Percentiles rank a stretch among this genome's conserved stretches.
Evolutionary conservation across 2,329 filamentous ascomycete genomes (phyloP).

Genomic region (Acarospora socialis): DNA sequence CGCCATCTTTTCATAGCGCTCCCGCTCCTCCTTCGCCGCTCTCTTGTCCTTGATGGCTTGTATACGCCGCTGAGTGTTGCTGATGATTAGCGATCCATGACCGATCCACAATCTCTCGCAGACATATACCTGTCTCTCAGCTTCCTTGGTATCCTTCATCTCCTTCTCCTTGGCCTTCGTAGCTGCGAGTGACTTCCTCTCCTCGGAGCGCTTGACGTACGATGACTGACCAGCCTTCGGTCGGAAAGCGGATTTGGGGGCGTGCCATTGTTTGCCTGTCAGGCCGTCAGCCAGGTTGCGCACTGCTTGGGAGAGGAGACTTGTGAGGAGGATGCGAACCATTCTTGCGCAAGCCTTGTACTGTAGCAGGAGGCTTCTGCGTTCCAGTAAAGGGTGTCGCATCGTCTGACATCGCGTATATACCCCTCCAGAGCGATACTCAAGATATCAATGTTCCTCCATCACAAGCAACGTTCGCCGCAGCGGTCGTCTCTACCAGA

Average conservation of each 20-base stretch:
- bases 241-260: slow-evolving; percentile 69
- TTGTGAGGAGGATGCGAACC: slow-evolving; percentile 4
- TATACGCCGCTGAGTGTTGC: slow-evolving; percentile 47
- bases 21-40: slow-evolving; percentile 81
- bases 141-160: slow-evolving; percentile 89
- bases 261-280: slow-evolving; percentile 89
- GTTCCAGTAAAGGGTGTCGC: no score
- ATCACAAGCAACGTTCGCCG: no score
- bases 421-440: no score
- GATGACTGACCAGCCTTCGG: slow-evolving; percentile 63
- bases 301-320: slow-evolving; percentile 10
- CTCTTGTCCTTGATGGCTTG: slow-evolving; percentile 73
- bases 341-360: slow-evolving; percentile 11
- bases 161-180: slow-evolving; percentile 89
- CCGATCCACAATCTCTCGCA: background rate
- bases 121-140: slow-evolving; percentile 58
- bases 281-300: slow-evolving; percentile 11
- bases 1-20: slow-evolving; percentile 83
- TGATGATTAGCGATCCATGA: slow-evolving; percentile 3
- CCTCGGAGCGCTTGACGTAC: slow-evolving; percentile 61
- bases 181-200: slow-evolving; percentile 55
- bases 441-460: no score
- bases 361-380: no score
- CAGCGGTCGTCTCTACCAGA: no score
- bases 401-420: no score